A percentile compares a stretch with the other conserved stretches of the same genome.
Conservation (phyloP, 148 eudicot species). For the Amaranthus hypochondriacus region DNA sequence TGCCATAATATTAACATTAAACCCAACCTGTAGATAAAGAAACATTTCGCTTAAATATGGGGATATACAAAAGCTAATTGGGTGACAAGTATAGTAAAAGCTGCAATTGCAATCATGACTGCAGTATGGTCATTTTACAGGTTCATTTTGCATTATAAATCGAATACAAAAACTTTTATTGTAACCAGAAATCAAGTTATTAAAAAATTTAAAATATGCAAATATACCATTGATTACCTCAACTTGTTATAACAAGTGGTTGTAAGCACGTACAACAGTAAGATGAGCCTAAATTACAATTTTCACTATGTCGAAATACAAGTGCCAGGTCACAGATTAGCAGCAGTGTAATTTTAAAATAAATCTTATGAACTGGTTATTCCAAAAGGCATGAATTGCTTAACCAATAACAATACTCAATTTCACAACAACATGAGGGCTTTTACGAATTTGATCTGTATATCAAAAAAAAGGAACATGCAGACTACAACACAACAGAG, state of each 20-base stretch:
- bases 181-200: neutral
- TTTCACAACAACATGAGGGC: neutral
- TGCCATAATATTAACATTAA: neutral
- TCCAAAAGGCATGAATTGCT: neutral
- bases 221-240: too few species aligned
- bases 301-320: neutral
- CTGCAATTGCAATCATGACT: neutral
- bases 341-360: neutral
- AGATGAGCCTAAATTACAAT: neutral
- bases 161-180: neutral
- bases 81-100: neutral
- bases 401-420: neutral
- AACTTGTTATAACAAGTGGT: too few species aligned
- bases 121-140: neutral
- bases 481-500: neutral
- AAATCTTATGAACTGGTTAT: neutral
- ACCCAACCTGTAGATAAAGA: neutral
- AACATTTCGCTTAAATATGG: neutral
- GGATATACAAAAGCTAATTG: neutral
- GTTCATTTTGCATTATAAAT: neutral
- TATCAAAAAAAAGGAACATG: neutral
- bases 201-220: neutral
- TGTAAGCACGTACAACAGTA: neutral
- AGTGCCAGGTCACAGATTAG: neutral
- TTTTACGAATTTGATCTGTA: neutral